phyloP scores from a whole-genome alignment of 768 basidiomycete genomes.

The Kockovaella imperatae region DNA sequence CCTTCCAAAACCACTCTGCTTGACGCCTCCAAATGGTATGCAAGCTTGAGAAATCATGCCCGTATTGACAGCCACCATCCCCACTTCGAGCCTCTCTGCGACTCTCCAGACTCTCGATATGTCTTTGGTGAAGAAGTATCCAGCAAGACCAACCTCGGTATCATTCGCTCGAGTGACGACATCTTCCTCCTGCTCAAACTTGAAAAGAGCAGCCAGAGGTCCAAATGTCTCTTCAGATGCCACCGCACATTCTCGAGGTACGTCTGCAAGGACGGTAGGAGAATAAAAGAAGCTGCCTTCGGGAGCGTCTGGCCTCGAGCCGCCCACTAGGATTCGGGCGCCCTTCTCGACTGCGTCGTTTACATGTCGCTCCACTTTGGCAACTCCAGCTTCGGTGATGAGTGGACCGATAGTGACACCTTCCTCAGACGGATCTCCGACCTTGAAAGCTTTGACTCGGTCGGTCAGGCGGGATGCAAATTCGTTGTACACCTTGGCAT shows the following conservation, averaged over 20 bases:
- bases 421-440: slow-evolving; percentile 73
- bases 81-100: slow-evolving; percentile 18
- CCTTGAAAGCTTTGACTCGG: slow-evolving; percentile 49
- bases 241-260: slow-evolving; percentile 8
- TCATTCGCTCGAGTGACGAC: slow-evolving; percentile 18
- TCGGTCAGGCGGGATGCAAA: slow-evolving; percentile 79
- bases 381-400: slow-evolving; percentile 72
- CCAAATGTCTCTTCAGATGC: slow-evolving; percentile 26
- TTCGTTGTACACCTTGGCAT: slow-evolving; percentile 61
- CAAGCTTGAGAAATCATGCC: slow-evolving; percentile 22
- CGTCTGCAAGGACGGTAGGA: slow-evolving; percentile 24
- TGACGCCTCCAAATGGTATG: slow-evolving; percentile 33
- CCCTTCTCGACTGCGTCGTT: slow-evolving; percentile 74
- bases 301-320: slow-evolving; percentile 53
- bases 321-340: slow-evolving; percentile 80
- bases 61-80: slow-evolving; percentile 30
- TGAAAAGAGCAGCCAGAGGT: slow-evolving; percentile 21
- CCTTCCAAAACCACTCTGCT: slow-evolving; percentile 26
- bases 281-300: slow-evolving; percentile 13
- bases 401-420: slow-evolving; percentile 85
- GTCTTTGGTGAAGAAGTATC: slow-evolving; percentile 31
- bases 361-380: slow-evolving; percentile 74
- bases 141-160: slow-evolving; percentile 20
- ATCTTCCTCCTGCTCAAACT: slow-evolving; percentile 20
- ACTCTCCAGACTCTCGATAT: slow-evolving; percentile 16